Evolutionary conservation across 2,329 filamentous ascomycete species (phyloP).

Genomic region (Emydomyces testavorans): DNA sequence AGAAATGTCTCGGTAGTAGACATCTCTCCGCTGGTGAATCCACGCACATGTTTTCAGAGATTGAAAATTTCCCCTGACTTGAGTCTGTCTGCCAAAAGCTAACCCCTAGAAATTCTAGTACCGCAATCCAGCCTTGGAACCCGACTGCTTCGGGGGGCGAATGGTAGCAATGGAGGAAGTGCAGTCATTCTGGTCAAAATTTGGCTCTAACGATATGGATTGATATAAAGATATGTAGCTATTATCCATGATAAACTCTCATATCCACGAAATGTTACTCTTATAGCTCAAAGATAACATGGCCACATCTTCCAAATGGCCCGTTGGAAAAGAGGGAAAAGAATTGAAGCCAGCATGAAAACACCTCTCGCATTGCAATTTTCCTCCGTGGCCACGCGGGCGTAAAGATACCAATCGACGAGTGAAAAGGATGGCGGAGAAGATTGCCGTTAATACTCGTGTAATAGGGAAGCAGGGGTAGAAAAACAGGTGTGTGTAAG

Average conservation of each 20-base stretch:
- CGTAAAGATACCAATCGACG: neutral
- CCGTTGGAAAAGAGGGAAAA: neutral
- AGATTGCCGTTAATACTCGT: neutral
- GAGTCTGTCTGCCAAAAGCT: no score
- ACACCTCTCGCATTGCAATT: neutral
- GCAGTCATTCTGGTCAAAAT: no score
- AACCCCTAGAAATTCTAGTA: no score
- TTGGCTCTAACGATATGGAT: no score
- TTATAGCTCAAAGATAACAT: constrained; percentile 6
- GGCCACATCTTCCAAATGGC: neutral
- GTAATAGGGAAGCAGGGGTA: neutral
- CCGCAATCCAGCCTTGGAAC: no score
- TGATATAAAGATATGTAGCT: no score
- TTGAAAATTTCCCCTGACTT: no score
- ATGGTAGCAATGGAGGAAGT: no score
- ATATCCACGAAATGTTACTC: constrained; percentile 10
- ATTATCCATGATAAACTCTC: neutral
- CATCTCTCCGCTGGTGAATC: no score
- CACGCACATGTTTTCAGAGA: no score
- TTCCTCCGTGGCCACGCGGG: neutral
- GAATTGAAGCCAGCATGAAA: constrained; percentile 7
- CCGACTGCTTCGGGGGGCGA: no score
- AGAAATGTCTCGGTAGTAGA: no score
- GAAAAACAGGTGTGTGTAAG: neutral
- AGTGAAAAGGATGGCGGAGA: neutral